These are phyloP conservation scores for Cytospora chrysosperma DNA, from an alignment of 2,329 filamentous ascomycete genomes.

Conservation along the genomic window DNA sequence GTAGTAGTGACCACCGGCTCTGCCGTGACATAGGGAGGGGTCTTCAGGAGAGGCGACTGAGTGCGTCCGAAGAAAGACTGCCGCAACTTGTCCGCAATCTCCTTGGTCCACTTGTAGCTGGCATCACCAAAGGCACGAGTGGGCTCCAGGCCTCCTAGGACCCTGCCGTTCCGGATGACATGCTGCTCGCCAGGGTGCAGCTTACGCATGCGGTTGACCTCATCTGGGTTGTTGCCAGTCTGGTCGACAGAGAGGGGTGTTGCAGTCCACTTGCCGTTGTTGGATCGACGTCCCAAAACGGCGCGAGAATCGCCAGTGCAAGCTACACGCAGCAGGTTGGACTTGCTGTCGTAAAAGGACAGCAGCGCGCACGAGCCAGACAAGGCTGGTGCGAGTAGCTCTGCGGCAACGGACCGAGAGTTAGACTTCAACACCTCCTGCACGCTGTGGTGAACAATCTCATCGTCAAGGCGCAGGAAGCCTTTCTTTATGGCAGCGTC, in stretches of 20 bases:
- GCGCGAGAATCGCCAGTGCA: constrained; percentile 97
- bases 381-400: constrained; percentile 86
- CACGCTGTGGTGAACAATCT: constrained; percentile 92
- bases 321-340: constrained; percentile 86
- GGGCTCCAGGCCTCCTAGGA: constrained; percentile 88
- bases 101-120: constrained; percentile 91
- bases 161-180: constrained; percentile 84
- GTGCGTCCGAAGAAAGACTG: constrained; percentile 83
- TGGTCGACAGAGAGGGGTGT: constrained; percentile 89
- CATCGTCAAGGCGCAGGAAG: constrained; percentile 84
- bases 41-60: constrained; percentile 75
- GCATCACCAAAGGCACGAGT: constrained; percentile 95
- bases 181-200: constrained; percentile 88
- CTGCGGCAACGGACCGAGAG: constrained; percentile 86
- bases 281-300: constrained; percentile 76
- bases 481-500: constrained; percentile 90
- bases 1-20: constrained; percentile 94
- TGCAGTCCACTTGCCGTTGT: constrained; percentile 87
- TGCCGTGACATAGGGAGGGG: constrained; percentile 94
- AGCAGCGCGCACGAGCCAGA: constrained; percentile 97
- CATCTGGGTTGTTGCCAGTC: constrained; percentile 84
- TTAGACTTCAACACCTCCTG: constrained; percentile 86
- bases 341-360: constrained; percentile 90
- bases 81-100: constrained; percentile 80
- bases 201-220: constrained; percentile 76